A percentile compares a stretch with the other conserved stretches of the same genome.
Evolutionary conservation across 225 moss, liverwort and hornwort genomes (phyloP).

Genomic region (Physcomitrium patens): DNA sequence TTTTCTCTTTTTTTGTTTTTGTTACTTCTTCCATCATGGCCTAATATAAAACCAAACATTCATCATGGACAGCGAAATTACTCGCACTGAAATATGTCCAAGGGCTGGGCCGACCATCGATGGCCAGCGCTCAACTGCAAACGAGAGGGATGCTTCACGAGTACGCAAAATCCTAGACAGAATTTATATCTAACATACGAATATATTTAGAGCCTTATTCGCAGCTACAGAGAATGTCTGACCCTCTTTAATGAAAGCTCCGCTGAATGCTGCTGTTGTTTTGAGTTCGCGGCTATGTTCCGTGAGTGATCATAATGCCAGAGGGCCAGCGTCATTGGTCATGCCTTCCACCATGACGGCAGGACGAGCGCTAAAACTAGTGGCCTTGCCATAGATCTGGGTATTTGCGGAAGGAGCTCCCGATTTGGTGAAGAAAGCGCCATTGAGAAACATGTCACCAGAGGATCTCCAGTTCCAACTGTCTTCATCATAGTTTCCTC

Average conservation of each 20-base stretch:
- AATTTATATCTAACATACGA: slow-evolving; percentile 3
- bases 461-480: slow-evolving; percentile 75
- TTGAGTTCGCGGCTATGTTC: neutral
- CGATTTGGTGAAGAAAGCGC: slow-evolving; percentile 71
- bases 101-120: slow-evolving; percentile 52
- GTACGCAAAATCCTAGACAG: slow-evolving; percentile 24
- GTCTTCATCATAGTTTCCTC: slow-evolving; percentile 41
- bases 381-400: slow-evolving; percentile 65
- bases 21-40: neutral
- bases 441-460: slow-evolving; percentile 71
- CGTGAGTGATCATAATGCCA: slow-evolving; percentile 26
- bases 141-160: slow-evolving; percentile 27
- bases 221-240: neutral
- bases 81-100: slow-evolving; percentile 31
- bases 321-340: slow-evolving; percentile 68
- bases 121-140: slow-evolving; percentile 54
- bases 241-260: neutral
- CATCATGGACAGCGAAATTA: slow-evolving; percentile 27
- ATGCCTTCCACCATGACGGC: slow-evolving; percentile 58
- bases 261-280: neutral
- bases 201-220: slow-evolving; percentile 10
- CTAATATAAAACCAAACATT: slow-evolving; percentile 2
- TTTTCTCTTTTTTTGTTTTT: neutral
- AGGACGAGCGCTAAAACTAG: slow-evolving; percentile 66
- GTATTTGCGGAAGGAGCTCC: slow-evolving; percentile 49